Conservation (phyloP, 805 yeast species). For the Priceomyces haplophilus region DNA sequence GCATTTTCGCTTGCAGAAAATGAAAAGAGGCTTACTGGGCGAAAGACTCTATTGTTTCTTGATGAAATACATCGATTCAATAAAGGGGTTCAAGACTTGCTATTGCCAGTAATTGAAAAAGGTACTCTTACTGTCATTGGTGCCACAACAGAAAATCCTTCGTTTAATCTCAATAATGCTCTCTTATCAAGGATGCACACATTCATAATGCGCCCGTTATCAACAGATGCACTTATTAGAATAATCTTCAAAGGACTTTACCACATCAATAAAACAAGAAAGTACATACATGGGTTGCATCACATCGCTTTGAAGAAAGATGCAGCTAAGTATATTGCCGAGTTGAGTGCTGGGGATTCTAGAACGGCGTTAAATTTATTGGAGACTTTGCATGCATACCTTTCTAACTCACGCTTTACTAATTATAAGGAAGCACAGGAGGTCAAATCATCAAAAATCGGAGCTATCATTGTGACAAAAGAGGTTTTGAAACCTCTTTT, state of each 20-base stretch:
- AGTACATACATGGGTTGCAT: conserved; percentile 46
- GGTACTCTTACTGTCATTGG: conserved; percentile 41
- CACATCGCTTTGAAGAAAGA: conserved; percentile 52
- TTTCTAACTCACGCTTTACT: conserved; percentile 30
- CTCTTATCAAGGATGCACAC: conserved; percentile 44
- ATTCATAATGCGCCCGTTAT: conserved; percentile 40
- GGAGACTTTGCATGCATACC: conserved; percentile 66
- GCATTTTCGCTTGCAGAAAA: conserved; percentile 36
- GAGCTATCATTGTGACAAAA: conserved; percentile 39
- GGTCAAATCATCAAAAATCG: conserved; percentile 16
- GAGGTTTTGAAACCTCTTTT: conserved; percentile 39
- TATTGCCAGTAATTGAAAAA: conserved; percentile 41
- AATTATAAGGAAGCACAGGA: conserved; percentile 16
- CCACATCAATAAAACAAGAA: conserved; percentile 58
- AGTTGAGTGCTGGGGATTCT: conserved; percentile 84
- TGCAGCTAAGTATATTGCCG: conserved; percentile 65
- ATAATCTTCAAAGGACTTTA: conserved; percentile 36
- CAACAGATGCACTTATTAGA: conserved; percentile 28
- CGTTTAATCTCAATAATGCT: conserved; percentile 41
- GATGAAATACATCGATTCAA: conserved; percentile 46
- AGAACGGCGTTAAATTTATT: conserved; percentile 76
- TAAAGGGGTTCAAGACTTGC: conserved; percentile 41
- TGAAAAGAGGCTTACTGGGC: conserved; percentile 32
- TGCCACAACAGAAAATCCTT: conserved; percentile 64
- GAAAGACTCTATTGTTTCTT: conserved; percentile 40